These are phyloP conservation scores for Mallotus japonicus DNA, from an alignment of 441 rosid species.

Conservation along the genomic window DNA sequence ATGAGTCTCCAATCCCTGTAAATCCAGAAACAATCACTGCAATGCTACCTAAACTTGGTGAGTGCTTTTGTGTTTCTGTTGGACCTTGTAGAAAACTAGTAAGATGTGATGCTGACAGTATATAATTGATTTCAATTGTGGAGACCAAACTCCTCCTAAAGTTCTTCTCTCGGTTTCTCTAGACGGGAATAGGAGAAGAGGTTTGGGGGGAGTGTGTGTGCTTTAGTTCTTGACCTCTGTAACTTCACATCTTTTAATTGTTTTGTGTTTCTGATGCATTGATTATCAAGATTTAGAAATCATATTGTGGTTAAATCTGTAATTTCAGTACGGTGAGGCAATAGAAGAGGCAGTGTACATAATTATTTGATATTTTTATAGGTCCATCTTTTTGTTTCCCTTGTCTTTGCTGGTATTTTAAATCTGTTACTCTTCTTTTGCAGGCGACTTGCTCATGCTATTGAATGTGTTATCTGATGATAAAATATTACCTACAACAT, in stretches of 20 bases:
- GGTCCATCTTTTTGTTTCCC: not conserved
- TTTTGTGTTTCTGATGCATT: not conserved
- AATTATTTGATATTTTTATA: not conserved
- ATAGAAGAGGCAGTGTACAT: not conserved
- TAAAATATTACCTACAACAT: slow-evolving; percentile 83
- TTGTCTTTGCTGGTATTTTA: not conserved
- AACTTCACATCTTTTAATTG: not conserved
- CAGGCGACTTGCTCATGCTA: slow-evolving; percentile 78
- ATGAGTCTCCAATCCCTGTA: slow-evolving; percentile 73
- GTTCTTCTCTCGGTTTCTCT: not conserved
- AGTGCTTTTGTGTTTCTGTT: slow-evolving; percentile 26
- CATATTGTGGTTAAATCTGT: not conserved
- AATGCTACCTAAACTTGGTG: slow-evolving; percentile 94
- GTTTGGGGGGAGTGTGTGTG: not conserved
- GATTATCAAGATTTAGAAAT: not conserved
- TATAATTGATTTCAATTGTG: not conserved
- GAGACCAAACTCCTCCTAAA: not conserved
- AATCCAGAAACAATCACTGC: slow-evolving; percentile 81
- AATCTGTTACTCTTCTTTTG: slow-evolving; percentile 23
- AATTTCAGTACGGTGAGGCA: not conserved
- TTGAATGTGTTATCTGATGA: slow-evolving; percentile 74
- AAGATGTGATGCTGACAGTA: not conserved
- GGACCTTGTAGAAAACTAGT: not conserved
- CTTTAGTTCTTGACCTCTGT: not conserved
- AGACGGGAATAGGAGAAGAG: not conserved